Conservation (phyloP, 148 eudicot genomes). For the Rhododendron henanense region DNA sequence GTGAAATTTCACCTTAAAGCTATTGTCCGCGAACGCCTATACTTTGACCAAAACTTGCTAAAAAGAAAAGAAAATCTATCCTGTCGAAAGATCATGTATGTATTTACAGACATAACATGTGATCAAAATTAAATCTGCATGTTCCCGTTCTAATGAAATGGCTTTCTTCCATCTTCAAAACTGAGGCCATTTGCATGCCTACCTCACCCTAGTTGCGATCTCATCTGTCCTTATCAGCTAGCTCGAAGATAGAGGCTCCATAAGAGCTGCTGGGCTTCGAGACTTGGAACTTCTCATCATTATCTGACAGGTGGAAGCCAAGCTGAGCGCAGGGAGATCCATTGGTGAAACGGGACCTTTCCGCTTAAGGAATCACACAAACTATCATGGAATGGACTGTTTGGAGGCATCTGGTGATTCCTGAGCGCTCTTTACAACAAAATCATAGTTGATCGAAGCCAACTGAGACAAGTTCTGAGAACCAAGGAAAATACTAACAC, state of each 20-base stretch:
- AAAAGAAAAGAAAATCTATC: slow-evolving; percentile 1
- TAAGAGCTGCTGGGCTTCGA: background rate
- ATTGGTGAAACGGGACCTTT: background rate
- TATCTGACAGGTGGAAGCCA: background rate
- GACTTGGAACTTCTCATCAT: background rate
- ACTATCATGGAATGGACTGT: slow-evolving; percentile 25
- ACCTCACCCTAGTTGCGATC: background rate
- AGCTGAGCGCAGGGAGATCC: background rate
- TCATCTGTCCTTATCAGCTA: background rate
- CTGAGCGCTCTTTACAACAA: slow-evolving; percentile 61
- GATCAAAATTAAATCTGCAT: background rate
- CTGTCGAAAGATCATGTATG: background rate
- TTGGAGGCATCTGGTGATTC: slow-evolving; percentile 52
- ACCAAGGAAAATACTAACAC: slow-evolving; percentile 9
- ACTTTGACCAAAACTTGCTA: background rate
- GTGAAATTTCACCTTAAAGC: background rate
- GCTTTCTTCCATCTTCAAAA: background rate
- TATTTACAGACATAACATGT: background rate
- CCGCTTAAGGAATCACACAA: slow-evolving; percentile 1
- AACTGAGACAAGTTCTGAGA: slow-evolving; percentile 88
- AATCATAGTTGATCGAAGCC: slow-evolving; percentile 93
- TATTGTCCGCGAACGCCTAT: background rate
- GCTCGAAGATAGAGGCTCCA: background rate
- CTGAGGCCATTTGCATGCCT: background rate
- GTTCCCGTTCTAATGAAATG: background rate